Evolutionary conservation across 257 asterid genomes (phyloP), one percentile per base, ranked within the genome.

Genomic region (Capsicum pubescens): DNA sequence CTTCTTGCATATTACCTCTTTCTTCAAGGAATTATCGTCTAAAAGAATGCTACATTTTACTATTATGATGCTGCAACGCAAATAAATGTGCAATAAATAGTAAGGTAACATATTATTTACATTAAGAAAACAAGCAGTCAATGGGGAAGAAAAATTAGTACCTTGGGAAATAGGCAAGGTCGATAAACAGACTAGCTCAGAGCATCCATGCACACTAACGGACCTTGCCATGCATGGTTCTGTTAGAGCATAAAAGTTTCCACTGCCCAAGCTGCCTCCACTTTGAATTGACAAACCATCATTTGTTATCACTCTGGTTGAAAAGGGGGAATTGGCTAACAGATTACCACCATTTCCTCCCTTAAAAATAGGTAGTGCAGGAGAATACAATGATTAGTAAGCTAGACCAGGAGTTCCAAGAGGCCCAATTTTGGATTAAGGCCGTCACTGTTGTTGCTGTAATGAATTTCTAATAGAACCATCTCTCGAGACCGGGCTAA

Each of bases 351-450:
- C 84, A 83, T 87, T 86, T 32, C 90, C 90, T 46, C 89, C 90
- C 42, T 91, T 93, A 26, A 72, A 87, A 89, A 88, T 79, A 32
- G 93, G 94, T 8, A 83, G 88, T 9, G 97, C 93, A 3, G 99
- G 99, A 13, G 99, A 94, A 86, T 93, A 95, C 92, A 93, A 81
- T 32, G 94, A 93, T 83, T 93, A 88, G 85, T 91, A 93, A 32
- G 95, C 93, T 56, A 86, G 85, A 50, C 98, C 99, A 1, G 99
- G 99, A 81, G 97, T 94, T 7, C 98, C 98, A 14, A 97, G 97
- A 46, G 99, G 98, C 16, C 99, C 99, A 54, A 99, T 97, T 91
- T 94, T 97, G 3, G 99, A 94, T 57, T 95, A 95, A 58, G 98
- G 97, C 82, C 91, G 86, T 86, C 92, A 90, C 81, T 92, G 94